These are phyloP conservation scores for Lentinula guzmanii DNA, from an alignment of 768 basidiomycete species.

Conservation along the genomic window DNA sequence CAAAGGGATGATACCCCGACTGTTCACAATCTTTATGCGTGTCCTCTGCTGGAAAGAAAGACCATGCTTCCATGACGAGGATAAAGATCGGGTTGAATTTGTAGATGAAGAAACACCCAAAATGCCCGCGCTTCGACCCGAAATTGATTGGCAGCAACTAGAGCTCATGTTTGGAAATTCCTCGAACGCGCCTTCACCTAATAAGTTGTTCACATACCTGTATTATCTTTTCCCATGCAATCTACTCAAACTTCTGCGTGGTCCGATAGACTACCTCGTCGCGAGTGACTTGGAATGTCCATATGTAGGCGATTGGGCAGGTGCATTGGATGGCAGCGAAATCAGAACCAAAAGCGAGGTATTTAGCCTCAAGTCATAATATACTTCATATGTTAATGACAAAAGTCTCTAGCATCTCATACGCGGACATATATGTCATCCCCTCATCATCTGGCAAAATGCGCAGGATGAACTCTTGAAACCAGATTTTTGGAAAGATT, in stretches of 20 bases:
- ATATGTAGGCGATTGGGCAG: conserved; percentile 66
- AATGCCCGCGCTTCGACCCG: conserved; percentile 39
- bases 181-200: conserved; percentile 51
- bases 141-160: conserved; percentile 64
- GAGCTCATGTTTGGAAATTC: conserved; percentile 51
- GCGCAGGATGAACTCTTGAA: conserved; percentile 57
- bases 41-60: conserved; percentile 71
- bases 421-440: conserved; percentile 68
- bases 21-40: conserved; percentile 64
- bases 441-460: conserved; percentile 63
- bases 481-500: conserved; percentile 58
- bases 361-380: conserved; percentile 11
- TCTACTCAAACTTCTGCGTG: conserved; percentile 70
- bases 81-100: conserved; percentile 7
- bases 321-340: conserved; percentile 60
- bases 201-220: conserved; percentile 67
- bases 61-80: conserved; percentile 16
- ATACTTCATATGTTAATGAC: neutral
- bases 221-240: conserved; percentile 94
- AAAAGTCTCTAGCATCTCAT: conserved; percentile 48
- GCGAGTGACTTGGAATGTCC: conserved; percentile 46
- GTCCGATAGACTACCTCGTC: conserved; percentile 58
- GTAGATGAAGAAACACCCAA: conserved; percentile 28
- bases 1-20: conserved; percentile 52
- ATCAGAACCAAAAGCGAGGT: conserved; percentile 74